Conservation (phyloP, 345 rosid genomes). For the Dipteronia sinensis region DNA sequence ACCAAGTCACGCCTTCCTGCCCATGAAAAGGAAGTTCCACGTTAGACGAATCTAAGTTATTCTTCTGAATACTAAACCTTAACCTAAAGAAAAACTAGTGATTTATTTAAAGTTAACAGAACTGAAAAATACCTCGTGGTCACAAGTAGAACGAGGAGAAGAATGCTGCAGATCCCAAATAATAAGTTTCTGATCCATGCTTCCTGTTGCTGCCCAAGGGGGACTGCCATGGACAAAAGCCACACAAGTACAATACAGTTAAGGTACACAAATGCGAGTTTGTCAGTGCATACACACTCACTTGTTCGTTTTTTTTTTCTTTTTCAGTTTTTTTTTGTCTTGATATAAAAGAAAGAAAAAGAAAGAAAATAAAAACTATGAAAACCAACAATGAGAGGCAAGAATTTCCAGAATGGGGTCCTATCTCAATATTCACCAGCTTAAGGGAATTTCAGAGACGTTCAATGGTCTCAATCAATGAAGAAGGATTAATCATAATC, state of each 20-base stretch:
- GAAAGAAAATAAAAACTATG: neutral
- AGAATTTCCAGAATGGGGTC: neutral
- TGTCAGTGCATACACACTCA: neutral
- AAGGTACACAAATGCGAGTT: neutral
- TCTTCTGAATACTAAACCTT: neutral
- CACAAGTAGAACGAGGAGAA: slow-evolving; percentile 62
- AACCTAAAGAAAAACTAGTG: neutral
- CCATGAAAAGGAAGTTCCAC: neutral
- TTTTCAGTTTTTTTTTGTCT: no score
- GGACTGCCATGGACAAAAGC: slow-evolving; percentile 34
- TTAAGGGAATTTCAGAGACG: neutral
- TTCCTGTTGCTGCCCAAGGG: slow-evolving; percentile 84
- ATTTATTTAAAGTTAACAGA: neutral
- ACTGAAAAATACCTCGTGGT: slow-evolving; percentile 57
- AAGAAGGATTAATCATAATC: neutral
- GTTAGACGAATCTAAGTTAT: neutral
- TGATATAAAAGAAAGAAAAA: neutral
- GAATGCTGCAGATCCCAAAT: slow-evolving; percentile 87
- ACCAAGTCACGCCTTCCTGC: slow-evolving; percentile 89
- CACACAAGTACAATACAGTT: neutral
- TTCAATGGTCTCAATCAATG: neutral
- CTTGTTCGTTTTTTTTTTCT: neutral
- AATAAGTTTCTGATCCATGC: slow-evolving; percentile 80
- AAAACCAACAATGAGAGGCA: neutral
- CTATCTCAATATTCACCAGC: neutral